Evolutionary conservation across 495 filamentous ascomycete species (phyloP).

Genomic region (Eremomyces bilateralis): DNA sequence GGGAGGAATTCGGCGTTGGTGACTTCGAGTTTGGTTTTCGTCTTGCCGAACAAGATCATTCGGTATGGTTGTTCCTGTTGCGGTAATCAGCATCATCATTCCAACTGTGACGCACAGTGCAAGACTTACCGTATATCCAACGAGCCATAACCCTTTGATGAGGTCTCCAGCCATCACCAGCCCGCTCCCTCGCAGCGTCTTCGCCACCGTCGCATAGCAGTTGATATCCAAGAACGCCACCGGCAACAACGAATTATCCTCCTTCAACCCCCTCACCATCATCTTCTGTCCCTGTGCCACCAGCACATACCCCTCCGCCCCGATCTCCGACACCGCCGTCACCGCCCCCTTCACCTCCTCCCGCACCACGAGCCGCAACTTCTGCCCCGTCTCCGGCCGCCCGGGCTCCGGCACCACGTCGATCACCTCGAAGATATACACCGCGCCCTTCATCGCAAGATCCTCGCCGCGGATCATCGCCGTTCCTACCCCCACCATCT

Average conservation of each 20-base stretch:
- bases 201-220: constrained; percentile 64
- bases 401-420: constrained; percentile 76
- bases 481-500: constrained; percentile 68
- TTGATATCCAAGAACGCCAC: constrained; percentile 98
- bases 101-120: constrained; percentile 1
- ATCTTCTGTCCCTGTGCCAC: constrained; percentile 90
- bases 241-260: constrained; percentile 74
- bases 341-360: constrained; percentile 92
- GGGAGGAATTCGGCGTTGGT: constrained; percentile 75
- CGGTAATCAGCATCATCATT: constrained; percentile 1
- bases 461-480: constrained; percentile 73
- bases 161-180: constrained; percentile 72
- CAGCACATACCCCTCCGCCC: constrained; percentile 80
- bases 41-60: constrained; percentile 85
- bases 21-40: constrained; percentile 49
- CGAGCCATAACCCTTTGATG: constrained; percentile 85
- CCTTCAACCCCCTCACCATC: constrained; percentile 88
- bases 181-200: constrained; percentile 62
- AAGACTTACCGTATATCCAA: constrained; percentile 53
- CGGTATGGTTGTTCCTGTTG: constrained; percentile 73
- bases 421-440: constrained; percentile 85
- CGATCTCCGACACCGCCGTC: constrained; percentile 64
- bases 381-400: constrained; percentile 60
- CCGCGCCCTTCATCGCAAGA: constrained; percentile 54
- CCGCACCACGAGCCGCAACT: constrained; percentile 63